Percentiles rank a stretch among this genome's conserved stretches.
Conservation (phyloP, 176 grass and related monocot species). For the Phyllostachys edulis region DNA sequence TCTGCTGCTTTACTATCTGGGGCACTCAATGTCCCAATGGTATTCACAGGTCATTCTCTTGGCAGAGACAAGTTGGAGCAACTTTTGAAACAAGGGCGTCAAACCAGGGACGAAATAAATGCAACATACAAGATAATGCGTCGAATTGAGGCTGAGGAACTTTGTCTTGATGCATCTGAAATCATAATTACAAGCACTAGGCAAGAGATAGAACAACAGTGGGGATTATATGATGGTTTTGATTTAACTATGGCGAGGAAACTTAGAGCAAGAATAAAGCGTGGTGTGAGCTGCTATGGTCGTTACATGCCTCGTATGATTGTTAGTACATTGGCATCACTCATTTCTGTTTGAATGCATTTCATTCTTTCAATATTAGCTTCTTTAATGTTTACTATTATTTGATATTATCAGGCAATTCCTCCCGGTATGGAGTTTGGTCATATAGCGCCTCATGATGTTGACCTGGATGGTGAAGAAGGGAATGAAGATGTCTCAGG, state of each 20-base stretch:
- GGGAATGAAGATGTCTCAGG: constrained; percentile 50
- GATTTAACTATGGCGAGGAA: constrained; percentile 63
- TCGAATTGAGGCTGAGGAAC: constrained; percentile 83
- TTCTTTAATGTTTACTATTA: constrained; percentile 6
- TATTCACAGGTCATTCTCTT: constrained; percentile 86
- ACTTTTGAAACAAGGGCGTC: constrained; percentile 76
- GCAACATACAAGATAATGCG: constrained; percentile 81
- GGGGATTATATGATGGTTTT: constrained; percentile 88
- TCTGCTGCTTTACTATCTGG: constrained; percentile 83
- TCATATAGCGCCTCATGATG: constrained; percentile 63
- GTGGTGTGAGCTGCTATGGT: constrained; percentile 64
- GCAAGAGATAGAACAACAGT: constrained; percentile 88
- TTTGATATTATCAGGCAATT: constrained; percentile 53
- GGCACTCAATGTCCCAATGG: constrained; percentile 83
- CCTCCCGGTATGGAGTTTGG: constrained; percentile 88
- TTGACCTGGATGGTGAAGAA: constrained; percentile 65
- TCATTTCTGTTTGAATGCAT: constrained; percentile 22
- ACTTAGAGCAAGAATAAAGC: constrained; percentile 60
- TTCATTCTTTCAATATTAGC: constrained; percentile 2
- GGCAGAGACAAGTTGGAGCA: constrained; percentile 89
- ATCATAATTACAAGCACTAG: constrained; percentile 81
- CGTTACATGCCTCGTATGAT: constrained; percentile 76
- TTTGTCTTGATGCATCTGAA: constrained; percentile 80
- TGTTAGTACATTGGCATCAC: constrained; percentile 51
- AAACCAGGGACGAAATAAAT: constrained; percentile 79